Percentiles rank a stretch among this genome's conserved stretches.
phyloP scores from a whole-genome alignment of 768 basidiomycete species.

The Xerocomus brunneocitrinus region DNA sequence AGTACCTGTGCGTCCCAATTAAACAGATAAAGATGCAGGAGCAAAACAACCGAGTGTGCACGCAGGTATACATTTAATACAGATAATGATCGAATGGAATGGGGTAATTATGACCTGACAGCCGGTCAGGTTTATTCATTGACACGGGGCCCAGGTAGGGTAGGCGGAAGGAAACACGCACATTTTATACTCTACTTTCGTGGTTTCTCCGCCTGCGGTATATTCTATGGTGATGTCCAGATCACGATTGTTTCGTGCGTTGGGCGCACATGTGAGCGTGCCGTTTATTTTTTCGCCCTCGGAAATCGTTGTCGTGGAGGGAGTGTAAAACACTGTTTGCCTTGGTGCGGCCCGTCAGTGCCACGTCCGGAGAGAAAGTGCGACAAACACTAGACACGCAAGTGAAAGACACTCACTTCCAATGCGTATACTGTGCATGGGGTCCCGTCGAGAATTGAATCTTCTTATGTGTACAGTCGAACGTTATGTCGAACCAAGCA shows the following conservation, averaged over 20 bases:
- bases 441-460: constrained; percentile 96
- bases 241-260: constrained; percentile 90
- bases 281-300: constrained; percentile 74
- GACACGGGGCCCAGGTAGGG: constrained; percentile 10
- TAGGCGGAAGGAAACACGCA: constrained; percentile 46
- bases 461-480: constrained; percentile 94
- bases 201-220: constrained; percentile 35
- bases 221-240: constrained; percentile 86
- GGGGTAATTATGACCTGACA: constrained; percentile 64
- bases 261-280: constrained; percentile 74
- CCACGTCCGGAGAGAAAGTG: neutral
- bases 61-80: constrained; percentile 11
- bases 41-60: constrained; percentile 2
- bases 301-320: constrained; percentile 62
- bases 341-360: constrained; percentile 33
- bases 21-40: neutral
- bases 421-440: constrained; percentile 93
- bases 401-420: constrained; percentile 65
- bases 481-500: constrained; percentile 97
- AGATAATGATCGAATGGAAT: neutral
- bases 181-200: constrained; percentile 74
- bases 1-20: constrained; percentile 25
- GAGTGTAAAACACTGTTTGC: constrained; percentile 98
- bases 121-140: constrained; percentile 50
- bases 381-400: neutral